These are phyloP conservation scores for Fusarium nelsonii DNA, from an alignment of 2,329 filamentous ascomycete genomes.

Conservation along the genomic window DNA sequence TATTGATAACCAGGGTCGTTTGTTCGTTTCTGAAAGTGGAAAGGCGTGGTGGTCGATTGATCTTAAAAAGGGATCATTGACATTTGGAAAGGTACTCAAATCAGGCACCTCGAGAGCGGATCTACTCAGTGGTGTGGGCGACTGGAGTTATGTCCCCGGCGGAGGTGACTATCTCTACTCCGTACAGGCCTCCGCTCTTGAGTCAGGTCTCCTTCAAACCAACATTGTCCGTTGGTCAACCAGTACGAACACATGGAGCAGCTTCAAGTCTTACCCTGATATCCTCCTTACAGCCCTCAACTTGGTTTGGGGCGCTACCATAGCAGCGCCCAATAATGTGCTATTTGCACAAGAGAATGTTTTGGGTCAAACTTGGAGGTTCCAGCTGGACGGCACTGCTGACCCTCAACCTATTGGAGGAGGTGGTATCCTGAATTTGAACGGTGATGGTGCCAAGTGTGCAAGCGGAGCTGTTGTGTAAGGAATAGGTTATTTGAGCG, in stretches of 20 bases:
- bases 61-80: not conserved
- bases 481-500: not conserved
- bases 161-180: conserved; percentile 38
- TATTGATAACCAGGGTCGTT: conserved; percentile 19
- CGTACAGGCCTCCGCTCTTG: conserved; percentile 11
- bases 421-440: conserved; percentile 18
- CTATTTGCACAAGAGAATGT: conserved; percentile 26
- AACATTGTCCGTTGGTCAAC: conserved; percentile 30
- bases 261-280: not conserved
- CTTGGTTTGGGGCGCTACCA: conserved; percentile 12
- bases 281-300: conserved; percentile 9
- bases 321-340: not conserved
- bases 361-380: conserved; percentile 25
- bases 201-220: not conserved
- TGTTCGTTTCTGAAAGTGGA: conserved; percentile 28
- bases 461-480: not conserved
- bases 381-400: not conserved
- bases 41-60: conserved; percentile 31
- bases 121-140: not conserved
- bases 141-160: conserved; percentile 39
- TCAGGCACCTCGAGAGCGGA: not conserved
- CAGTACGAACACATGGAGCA: conserved; percentile 9
- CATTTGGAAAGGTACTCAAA: not conserved
- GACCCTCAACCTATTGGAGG: not conserved
- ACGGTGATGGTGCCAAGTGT: conserved; percentile 35